A percentile compares a stretch with the other conserved stretches of the same genome.
phyloP scores from a whole-genome alignment of 2,329 filamentous ascomycete species.

The Trichophyton equinum region DNA sequence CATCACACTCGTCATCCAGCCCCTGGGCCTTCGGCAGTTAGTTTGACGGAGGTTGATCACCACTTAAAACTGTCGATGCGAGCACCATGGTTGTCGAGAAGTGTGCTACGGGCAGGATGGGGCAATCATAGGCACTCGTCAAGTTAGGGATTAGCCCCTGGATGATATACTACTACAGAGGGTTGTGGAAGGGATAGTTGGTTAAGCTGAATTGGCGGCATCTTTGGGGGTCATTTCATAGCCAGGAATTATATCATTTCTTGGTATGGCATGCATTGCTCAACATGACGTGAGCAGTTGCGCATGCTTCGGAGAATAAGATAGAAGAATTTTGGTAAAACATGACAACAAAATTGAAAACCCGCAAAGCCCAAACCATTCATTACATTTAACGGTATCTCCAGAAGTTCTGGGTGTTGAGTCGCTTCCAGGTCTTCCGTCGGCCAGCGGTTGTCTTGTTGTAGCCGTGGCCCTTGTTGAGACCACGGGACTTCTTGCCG shows the following conservation, averaged over 20 bases:
- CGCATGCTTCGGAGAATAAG: not conserved
- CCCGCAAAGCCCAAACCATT: slow-evolving; percentile 1
- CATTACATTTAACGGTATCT: slow-evolving; percentile 61
- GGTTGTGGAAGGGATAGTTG: not conserved
- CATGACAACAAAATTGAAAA: slow-evolving; percentile 3
- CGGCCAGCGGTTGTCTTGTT: slow-evolving; percentile 95
- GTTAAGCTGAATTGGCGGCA: not conserved
- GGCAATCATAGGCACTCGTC: no score
- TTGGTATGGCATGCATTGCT: slow-evolving; percentile 3
- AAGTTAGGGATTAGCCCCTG: not conserved
- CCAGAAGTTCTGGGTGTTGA: slow-evolving; percentile 99
- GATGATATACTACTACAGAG: not conserved
- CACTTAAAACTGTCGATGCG: no score
- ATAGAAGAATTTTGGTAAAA: slow-evolving; percentile 3
- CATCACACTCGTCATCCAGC: not conserved
- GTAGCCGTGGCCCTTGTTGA: slow-evolving; percentile 98
- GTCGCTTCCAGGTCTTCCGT: slow-evolving; percentile 99
- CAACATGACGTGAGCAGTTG: not conserved
- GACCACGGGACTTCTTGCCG: slow-evolving; percentile 98
- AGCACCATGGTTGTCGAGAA: no score
- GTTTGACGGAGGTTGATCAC: not conserved
- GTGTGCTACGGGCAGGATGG: no score
- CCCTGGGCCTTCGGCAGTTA: not conserved
- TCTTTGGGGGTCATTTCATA: slow-evolving; percentile 1
- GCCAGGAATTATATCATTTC: slow-evolving; percentile 4